Evolutionary conservation across 108 stramenopile genomes (phyloP).

Genomic region (Pseudonitzschia delicatissima): DNA sequence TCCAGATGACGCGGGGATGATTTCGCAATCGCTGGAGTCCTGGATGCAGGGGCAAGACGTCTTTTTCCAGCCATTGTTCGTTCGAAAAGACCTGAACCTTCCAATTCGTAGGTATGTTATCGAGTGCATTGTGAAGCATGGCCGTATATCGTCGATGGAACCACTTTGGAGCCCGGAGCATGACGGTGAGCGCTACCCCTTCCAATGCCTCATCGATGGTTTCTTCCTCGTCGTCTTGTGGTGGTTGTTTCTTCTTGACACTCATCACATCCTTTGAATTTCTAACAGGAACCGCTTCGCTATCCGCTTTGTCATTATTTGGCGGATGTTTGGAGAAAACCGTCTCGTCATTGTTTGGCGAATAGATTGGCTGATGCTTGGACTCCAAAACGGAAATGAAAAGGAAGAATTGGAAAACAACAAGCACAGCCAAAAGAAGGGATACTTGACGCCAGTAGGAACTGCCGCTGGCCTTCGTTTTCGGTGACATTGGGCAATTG

Average conservation of each 20-base stretch:
- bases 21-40: constrained; percentile 24
- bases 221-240: no score
- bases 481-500: no score
- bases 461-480: neutral
- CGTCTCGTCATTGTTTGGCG: neutral
- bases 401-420: neutral
- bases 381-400: constrained; percentile 6
- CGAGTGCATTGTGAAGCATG: constrained; percentile 49
- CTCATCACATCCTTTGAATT: no score
- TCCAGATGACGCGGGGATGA: constrained; percentile 36
- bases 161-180: constrained; percentile 54
- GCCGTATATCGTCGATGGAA: constrained; percentile 53
- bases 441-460: neutral
- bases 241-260: no score
- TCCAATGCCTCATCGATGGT: neutral
- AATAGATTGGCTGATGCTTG: neutral
- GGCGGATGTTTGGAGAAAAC: neutral
- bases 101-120: constrained; percentile 42
- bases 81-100: constrained; percentile 47
- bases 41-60: constrained; percentile 44
- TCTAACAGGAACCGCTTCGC: no score
- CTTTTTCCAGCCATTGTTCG: constrained; percentile 28
- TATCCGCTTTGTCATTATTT: neutral
- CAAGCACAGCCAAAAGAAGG: neutral
- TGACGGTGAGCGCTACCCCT: constrained; percentile 48